A percentile compares a stretch with the other conserved stretches of the same genome.
These are phyloP conservation scores for Thelonectria discophora DNA, from an alignment of 2,329 filamentous ascomycete genomes.

Conservation along the genomic window DNA sequence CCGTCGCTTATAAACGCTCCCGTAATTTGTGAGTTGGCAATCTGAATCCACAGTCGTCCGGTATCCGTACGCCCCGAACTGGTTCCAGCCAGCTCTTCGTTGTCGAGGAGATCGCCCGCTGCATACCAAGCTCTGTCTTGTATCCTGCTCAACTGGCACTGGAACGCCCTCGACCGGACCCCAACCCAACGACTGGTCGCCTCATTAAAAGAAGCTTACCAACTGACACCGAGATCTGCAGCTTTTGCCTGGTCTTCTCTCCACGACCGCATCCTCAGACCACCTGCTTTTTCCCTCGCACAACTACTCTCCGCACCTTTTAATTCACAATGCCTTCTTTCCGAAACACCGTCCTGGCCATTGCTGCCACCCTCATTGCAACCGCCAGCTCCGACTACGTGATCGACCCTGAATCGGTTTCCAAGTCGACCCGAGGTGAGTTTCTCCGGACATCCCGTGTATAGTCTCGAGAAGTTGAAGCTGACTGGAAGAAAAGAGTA, in stretches of 20 bases:
- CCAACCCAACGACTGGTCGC: neutral
- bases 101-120: constrained; percentile 8
- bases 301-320: neutral
- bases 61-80: too few relatives aligned
- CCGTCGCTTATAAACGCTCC: constrained; percentile 17
- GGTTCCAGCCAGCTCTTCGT: constrained; percentile 5
- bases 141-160: neutral
- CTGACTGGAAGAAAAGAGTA: constrained; percentile 51
- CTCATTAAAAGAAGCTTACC: constrained; percentile 2
- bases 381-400: constrained; percentile 64
- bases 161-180: neutral
- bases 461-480: neutral
- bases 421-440: constrained; percentile 59
- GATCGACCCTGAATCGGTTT: constrained; percentile 71
- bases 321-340: constrained; percentile 62
- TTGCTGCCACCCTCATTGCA: constrained; percentile 62
- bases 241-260: neutral
- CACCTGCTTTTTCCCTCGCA: constrained; percentile 10
- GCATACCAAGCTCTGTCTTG: constrained; percentile 10
- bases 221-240: neutral
- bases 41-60: constrained; percentile 3
- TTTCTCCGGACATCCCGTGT: neutral
- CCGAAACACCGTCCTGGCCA: constrained; percentile 61
- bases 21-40: constrained; percentile 10
- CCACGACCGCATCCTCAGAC: constrained; percentile 6